A percentile compares a stretch with the other conserved stretches of the same genome.
phyloP scores from a whole-genome alignment of 2,329 filamentous ascomycete genomes.

The Penicillium thymicola region DNA sequence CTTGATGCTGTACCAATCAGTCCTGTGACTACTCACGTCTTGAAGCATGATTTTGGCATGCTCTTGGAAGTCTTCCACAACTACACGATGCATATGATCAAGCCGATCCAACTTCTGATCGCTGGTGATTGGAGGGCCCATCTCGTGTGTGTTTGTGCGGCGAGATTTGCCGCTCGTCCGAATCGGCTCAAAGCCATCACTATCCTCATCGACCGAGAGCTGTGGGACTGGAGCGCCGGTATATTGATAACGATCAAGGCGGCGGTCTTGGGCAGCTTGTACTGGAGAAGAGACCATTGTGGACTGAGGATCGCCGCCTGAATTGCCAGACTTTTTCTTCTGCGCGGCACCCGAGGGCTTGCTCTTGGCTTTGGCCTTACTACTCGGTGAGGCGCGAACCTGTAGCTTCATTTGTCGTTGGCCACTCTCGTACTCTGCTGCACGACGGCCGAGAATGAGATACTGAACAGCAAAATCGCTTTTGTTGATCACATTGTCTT shows the following conservation, averaged over 20 bases:
- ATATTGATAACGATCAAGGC: slow-evolving; percentile 28
- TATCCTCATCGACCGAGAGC: slow-evolving; percentile 38
- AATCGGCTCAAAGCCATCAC: slow-evolving; percentile 45
- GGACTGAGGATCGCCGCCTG: slow-evolving; percentile 56
- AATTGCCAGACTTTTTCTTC: slow-evolving; percentile 36
- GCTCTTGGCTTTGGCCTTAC: slow-evolving; percentile 31
- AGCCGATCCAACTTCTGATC: slow-evolving; percentile 43
- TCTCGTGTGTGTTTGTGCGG: slow-evolving; percentile 23
- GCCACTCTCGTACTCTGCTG: slow-evolving; percentile 47
- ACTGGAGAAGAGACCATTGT: slow-evolving; percentile 67
- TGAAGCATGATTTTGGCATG: slow-evolving; percentile 45
- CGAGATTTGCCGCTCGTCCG: slow-evolving; percentile 34
- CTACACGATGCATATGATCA: slow-evolving; percentile 42
- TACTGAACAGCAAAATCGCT: slow-evolving; percentile 72
- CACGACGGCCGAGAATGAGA: slow-evolving; percentile 43
- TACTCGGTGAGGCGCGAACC: slow-evolving; percentile 49
- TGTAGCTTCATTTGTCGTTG: slow-evolving; percentile 50
- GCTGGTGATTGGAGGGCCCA: slow-evolving; percentile 48
- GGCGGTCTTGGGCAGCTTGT: slow-evolving; percentile 44
- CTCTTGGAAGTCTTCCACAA: slow-evolving; percentile 49
- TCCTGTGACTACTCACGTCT: slow-evolving; percentile 31
- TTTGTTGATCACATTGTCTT: slow-evolving; percentile 65
- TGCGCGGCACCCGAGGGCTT: slow-evolving; percentile 17
- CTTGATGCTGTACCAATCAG: not conserved
- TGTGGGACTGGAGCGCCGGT: slow-evolving; percentile 22